Evolutionary conservation across 345 rosid species (phyloP).

Genomic region (Salix koriyanagi): DNA sequence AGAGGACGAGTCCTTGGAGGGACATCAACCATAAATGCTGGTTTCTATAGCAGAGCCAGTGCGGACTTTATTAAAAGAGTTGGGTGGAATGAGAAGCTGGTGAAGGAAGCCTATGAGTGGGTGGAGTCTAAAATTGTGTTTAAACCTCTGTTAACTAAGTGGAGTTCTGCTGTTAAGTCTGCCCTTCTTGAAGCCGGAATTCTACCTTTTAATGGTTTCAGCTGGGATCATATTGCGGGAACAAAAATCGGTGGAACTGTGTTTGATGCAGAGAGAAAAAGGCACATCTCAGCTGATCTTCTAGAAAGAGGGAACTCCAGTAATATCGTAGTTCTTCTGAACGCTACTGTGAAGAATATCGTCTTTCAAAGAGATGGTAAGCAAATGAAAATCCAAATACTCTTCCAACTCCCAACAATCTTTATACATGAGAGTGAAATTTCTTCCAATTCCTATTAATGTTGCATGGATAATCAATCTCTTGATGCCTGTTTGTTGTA

Average conservation of each 20-base stretch:
- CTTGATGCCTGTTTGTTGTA: conserved; percentile 1
- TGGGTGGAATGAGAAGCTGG: conserved; percentile 58
- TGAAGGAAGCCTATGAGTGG: conserved; percentile 62
- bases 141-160: conserved; percentile 52
- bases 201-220: conserved; percentile 59
- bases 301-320: conserved; percentile 44
- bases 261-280: conserved; percentile 53
- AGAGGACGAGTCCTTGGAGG: conserved; percentile 76
- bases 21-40: conserved; percentile 64
- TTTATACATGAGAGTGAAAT: too few species aligned
- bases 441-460: too few species aligned
- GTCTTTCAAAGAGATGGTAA: conserved; percentile 37
- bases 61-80: conserved; percentile 39
- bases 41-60: conserved; percentile 72
- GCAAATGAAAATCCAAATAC: not conserved
- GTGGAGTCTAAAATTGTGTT: conserved; percentile 66
- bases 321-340: conserved; percentile 48
- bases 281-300: conserved; percentile 75
- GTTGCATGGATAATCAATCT: not conserved
- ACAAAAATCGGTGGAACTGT: conserved; percentile 71
- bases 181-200: conserved; percentile 76
- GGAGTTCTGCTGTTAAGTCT: conserved; percentile 58
- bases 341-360: conserved; percentile 54
- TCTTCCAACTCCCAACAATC: too few species aligned
- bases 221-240: conserved; percentile 59